These are phyloP conservation scores for Aaosphaeria pasadenensis DNA, from an alignment of 2,329 filamentous ascomycete genomes.

Conservation along the genomic window DNA sequence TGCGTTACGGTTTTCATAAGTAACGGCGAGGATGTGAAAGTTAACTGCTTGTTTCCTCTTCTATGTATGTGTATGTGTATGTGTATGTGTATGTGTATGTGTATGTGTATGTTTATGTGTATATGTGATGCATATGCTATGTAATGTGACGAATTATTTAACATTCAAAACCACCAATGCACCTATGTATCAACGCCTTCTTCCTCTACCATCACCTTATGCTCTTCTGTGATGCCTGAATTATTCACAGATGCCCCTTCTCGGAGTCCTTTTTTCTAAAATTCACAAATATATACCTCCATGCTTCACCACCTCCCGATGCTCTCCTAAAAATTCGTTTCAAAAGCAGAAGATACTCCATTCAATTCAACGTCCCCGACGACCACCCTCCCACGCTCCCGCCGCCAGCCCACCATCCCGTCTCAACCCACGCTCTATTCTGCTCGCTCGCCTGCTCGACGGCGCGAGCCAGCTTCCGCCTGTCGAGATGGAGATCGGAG, in stretches of 20 bases:
- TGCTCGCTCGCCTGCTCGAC: conserved; percentile 27
- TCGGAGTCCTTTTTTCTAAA: background rate
- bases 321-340: background rate
- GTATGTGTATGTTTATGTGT: background rate
- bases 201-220: background rate
- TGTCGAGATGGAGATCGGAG: conserved; percentile 37
- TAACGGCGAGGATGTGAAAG: background rate
- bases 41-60: background rate
- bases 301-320: background rate
- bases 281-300: background rate
- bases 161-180: background rate
- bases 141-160: background rate
- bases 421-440: conserved; percentile 30
- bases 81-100: background rate
- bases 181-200: background rate
- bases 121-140: background rate
- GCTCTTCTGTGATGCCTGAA: background rate
- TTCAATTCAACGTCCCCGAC: too few relatives aligned
- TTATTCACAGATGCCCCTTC: background rate
- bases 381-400: conserved; percentile 11
- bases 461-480: conserved; percentile 24
- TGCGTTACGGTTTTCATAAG: background rate
- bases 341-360: too few relatives aligned
- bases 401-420: conserved; percentile 37
- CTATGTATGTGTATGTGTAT: background rate